Evolutionary conservation across 2,329 filamentous ascomycete genomes (phyloP).

Genomic region (Sarocladiaceae sp.): DNA sequence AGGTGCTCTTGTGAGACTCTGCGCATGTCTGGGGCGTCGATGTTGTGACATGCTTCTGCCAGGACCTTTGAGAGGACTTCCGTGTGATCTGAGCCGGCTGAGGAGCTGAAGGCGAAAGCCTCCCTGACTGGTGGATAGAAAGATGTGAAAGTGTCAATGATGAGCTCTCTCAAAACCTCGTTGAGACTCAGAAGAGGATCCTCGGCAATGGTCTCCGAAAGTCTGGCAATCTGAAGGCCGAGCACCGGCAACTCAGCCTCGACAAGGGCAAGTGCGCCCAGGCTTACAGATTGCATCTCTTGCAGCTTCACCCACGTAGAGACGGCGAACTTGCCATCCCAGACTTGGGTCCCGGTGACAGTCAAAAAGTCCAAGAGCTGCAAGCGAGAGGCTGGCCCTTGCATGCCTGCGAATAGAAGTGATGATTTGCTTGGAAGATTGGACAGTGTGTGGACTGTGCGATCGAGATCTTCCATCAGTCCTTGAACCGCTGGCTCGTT

Average conservation of each 20-base stretch:
- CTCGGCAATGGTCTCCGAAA: slow-evolving; percentile 43
- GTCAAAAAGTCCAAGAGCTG: slow-evolving; percentile 43
- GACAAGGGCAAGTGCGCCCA: slow-evolving; percentile 59
- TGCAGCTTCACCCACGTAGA: slow-evolving; percentile 54
- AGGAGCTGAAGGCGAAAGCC: not conserved
- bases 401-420: slow-evolving; percentile 28
- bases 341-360: slow-evolving; percentile 17
- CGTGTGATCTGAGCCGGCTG: not conserved
- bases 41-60: slow-evolving; percentile 7
- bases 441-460: slow-evolving; percentile 47
- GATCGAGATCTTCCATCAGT: slow-evolving; percentile 14
- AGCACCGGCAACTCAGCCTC: slow-evolving; percentile 62
- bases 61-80: not conserved
- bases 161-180: slow-evolving; percentile 40
- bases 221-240: slow-evolving; percentile 48
- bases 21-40: slow-evolving; percentile 32
- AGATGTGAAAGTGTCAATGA: slow-evolving; percentile 36
- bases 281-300: slow-evolving; percentile 44
- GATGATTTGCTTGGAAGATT: slow-evolving; percentile 30
- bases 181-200: slow-evolving; percentile 48
- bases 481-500: not conserved
- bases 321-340: slow-evolving; percentile 35
- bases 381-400: slow-evolving; percentile 33
- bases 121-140: slow-evolving; percentile 29
- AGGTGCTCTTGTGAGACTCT: slow-evolving; percentile 38